Base-by-base conservation (phyloP, 306 rosid species). In the Prunus mira region DNA sequence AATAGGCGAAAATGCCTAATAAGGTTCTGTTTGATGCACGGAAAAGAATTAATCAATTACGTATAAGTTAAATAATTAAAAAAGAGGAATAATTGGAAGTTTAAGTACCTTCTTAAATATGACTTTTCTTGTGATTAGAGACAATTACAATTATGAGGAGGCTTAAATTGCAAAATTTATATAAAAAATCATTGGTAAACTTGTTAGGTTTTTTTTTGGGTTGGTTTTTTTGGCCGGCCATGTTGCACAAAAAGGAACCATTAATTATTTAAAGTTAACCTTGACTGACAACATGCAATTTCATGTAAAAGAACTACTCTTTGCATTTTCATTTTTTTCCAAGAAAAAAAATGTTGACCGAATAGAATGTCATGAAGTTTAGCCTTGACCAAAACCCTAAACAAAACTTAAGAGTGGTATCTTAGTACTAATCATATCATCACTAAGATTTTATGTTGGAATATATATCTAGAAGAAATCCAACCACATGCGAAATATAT, bases 401-500 rank as follows among this genome's bases (percentile, higher is more conserved):
- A 46, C 65, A 9, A 73, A 9, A 41, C 45, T 67, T 69, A 61
- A 51, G 81, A 77, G 24, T 52, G 15, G 77, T 83, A 76, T 76
- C 75, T 77, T 69, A 76, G 77, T 74, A 72, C 63, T 77, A 80
- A 82, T 81, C 79, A 87, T 86, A 77, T 80, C 80, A 41, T 9
- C 76, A 81, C 91, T 75, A 83, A 79, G 85, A 82, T 87, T 89
- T 62, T 55, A 60, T 67, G 82, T 78, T 86, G 62, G 66, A 52
- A 67, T 43, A 58, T 56, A 62, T 60, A n/a, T 58, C 12, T 64
- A 76, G 32, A 81, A 73, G 79, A 82, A 76, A 89, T 88, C 95
- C 85, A 89, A 93, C 80, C 90, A 93, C 91, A 88, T 93, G 94
- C 71, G 65, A 81, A 83, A 87, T 85, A 89, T 93, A 93, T 88